Evolutionary conservation across 2,329 filamentous ascomycete genomes (phyloP).

Genomic region (Microdochium nivale): DNA sequence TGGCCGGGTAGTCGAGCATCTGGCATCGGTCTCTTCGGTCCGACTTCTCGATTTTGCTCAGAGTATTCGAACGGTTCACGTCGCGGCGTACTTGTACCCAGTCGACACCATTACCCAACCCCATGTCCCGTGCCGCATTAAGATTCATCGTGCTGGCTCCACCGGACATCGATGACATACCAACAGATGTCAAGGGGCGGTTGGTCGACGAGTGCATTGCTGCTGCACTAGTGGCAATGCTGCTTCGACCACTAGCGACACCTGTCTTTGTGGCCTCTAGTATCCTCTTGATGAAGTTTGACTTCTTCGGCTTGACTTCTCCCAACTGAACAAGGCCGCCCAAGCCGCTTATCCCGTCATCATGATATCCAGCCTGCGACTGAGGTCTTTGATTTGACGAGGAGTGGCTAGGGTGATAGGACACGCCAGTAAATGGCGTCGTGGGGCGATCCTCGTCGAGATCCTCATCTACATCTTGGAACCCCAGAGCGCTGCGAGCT

Average conservation of each 20-base stretch:
- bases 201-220: slow-evolving; percentile 32
- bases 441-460: slow-evolving; percentile 45
- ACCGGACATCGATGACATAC: slow-evolving; percentile 36
- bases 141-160: slow-evolving; percentile 25
- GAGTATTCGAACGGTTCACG: slow-evolving; percentile 88
- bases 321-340: slow-evolving; percentile 66
- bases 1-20: slow-evolving; percentile 84
- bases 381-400: slow-evolving; percentile 47
- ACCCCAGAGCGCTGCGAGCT: slow-evolving; percentile 57
- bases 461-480: slow-evolving; percentile 38
- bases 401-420: slow-evolving; percentile 83
- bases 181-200: slow-evolving; percentile 27
- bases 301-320: slow-evolving; percentile 59
- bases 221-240: slow-evolving; percentile 56
- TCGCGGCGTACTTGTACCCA: slow-evolving; percentile 98
- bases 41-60: slow-evolving; percentile 78
- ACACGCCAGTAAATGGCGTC: slow-evolving; percentile 67
- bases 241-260: slow-evolving; percentile 80
- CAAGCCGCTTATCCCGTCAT: slow-evolving; percentile 59
- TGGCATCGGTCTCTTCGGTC: slow-evolving; percentile 85
- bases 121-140: slow-evolving; percentile 62
- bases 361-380: slow-evolving; percentile 57
- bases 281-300: slow-evolving; percentile 92
- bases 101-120: slow-evolving; percentile 55
- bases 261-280: slow-evolving; percentile 90